Conservation (phyloP, 305 asterid genomes). For the Nicotiana rustica region DNA sequence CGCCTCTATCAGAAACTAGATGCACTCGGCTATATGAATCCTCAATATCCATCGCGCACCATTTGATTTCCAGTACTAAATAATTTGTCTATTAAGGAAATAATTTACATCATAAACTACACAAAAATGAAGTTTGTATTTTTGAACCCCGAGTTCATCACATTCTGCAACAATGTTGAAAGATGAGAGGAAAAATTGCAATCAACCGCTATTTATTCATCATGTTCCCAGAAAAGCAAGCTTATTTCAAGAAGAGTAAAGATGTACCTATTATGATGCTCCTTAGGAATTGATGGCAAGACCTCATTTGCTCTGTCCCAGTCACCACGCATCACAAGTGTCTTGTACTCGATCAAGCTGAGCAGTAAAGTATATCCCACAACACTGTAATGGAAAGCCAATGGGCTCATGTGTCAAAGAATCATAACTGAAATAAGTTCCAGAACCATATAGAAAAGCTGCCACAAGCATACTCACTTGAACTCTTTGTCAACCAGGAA, state of each 20-base stretch:
- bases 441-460: slow-evolving; percentile 14
- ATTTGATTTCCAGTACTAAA: slow-evolving; percentile 13
- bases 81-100: slow-evolving; percentile 3
- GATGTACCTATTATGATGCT: slow-evolving; percentile 83
- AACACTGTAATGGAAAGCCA: slow-evolving; percentile 62
- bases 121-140: slow-evolving; percentile 18
- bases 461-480: slow-evolving; percentile 67
- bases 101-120: not conserved
- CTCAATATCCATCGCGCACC: not conserved
- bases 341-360: slow-evolving; percentile 96
- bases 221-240: slow-evolving; percentile 11
- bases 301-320: slow-evolving; percentile 87
- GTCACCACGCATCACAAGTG: slow-evolving; percentile 99
- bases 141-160: slow-evolving; percentile 20
- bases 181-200: slow-evolving; percentile 6
- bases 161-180: not conserved
- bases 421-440: slow-evolving; percentile 31
- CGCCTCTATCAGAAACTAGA: not conserved
- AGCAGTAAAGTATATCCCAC: slow-evolving; percentile 88
- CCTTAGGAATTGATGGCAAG: slow-evolving; percentile 92
- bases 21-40: slow-evolving; percentile 7
- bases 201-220: not conserved
- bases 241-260: not conserved
- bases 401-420: slow-evolving; percentile 19
- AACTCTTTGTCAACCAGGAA: slow-evolving; percentile 95